These are phyloP conservation scores for Solanum chiquidenum DNA, from an alignment of 257 asterid species.

Conservation along the genomic window DNA sequence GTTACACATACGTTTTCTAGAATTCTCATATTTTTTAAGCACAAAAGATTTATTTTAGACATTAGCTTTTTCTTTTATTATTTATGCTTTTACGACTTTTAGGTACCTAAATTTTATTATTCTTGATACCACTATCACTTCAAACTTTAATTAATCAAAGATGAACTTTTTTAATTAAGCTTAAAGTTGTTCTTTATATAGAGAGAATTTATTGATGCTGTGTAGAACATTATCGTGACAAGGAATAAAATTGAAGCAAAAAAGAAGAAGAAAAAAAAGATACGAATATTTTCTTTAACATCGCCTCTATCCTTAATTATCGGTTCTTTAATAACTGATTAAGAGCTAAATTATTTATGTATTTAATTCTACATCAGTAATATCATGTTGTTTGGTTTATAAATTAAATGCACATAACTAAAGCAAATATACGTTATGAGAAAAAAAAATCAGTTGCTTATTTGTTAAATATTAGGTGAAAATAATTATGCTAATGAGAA, in stretches of 20 bases:
- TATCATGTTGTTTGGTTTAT: background rate
- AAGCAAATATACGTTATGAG: background rate
- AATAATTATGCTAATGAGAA: background rate
- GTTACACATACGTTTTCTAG: no score
- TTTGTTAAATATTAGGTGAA: background rate
- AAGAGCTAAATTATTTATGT: background rate
- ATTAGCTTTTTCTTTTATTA: background rate
- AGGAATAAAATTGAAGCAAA: background rate
- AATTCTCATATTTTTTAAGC: background rate
- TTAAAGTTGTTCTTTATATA: background rate
- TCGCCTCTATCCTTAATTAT: background rate
- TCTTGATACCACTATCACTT: background rate
- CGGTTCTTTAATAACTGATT: background rate
- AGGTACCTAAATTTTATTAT: background rate
- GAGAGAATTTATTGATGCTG: background rate
- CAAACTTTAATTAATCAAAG: background rate
- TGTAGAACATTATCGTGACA: background rate
- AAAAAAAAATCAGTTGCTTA: background rate
- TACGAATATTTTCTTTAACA: background rate
- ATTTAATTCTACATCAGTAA: background rate
- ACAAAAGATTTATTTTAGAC: background rate
- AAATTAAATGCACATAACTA: background rate
- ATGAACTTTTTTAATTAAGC: background rate
- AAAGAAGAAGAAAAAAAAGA: background rate
- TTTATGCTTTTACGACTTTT: background rate